A percentile compares a stretch with the other conserved stretches of the same genome.
Conservation (phyloP, 2,329 filamentous ascomycete species). For the Fusarium azukiicola region DNA sequence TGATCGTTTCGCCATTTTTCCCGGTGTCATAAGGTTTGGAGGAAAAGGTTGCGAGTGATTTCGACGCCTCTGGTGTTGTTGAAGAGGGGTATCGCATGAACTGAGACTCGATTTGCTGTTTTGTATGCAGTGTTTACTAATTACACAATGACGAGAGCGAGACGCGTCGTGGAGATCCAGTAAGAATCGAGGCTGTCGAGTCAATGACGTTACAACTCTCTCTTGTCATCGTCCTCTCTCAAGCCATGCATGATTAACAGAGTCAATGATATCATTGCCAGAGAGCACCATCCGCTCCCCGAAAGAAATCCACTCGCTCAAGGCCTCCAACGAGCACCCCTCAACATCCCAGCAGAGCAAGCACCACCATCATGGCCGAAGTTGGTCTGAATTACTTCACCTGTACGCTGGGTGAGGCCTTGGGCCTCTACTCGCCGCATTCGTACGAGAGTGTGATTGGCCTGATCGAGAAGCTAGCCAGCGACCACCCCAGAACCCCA, state of each 20-base stretch:
- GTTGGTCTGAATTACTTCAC: slow-evolving; percentile 74
- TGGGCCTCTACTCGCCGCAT: slow-evolving; percentile 35
- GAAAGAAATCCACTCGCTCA: background rate
- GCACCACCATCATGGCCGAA: slow-evolving; percentile 23
- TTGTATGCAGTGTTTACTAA: background rate
- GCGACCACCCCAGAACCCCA: slow-evolving; percentile 59
- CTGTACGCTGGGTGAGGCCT: slow-evolving; percentile 79
- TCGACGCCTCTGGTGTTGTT: no score
- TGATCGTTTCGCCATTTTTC: slow-evolving; percentile 37
- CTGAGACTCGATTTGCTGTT: background rate
- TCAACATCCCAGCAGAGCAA: accelerated
- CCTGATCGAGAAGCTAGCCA: slow-evolving; percentile 72
- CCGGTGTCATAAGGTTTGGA: background rate
- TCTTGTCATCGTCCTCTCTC: slow-evolving; percentile 22
- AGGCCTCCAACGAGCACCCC: background rate
- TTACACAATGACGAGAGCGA: background rate
- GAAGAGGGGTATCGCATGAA: slow-evolving; percentile 36
- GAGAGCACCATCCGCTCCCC: background rate
- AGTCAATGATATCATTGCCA: slow-evolving; percentile 40
- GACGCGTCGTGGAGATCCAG: slow-evolving; percentile 35
- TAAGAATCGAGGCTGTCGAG: slow-evolving; percentile 23
- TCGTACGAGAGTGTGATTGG: slow-evolving; percentile 70
- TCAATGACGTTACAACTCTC: slow-evolving; percentile 43
- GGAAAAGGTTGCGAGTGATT: background rate
- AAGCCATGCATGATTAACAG: background rate